These are phyloP conservation scores for Alternaria triticina DNA, from an alignment of 2,329 filamentous ascomycete genomes.

Conservation along the genomic window DNA sequence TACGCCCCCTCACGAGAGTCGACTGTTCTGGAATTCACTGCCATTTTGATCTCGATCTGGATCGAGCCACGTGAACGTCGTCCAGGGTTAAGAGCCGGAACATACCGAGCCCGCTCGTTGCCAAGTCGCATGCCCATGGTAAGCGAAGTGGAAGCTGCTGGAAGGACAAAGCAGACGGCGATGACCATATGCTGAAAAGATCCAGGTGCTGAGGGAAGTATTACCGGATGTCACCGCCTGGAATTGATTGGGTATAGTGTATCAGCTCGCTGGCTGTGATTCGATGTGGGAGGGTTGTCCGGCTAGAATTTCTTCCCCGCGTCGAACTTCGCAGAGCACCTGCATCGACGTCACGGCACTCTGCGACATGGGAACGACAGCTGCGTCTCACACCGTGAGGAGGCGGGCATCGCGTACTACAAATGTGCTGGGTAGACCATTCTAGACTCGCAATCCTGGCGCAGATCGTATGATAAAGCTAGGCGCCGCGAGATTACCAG, in stretches of 20 bases:
- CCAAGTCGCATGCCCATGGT: not conserved
- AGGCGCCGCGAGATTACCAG: not conserved
- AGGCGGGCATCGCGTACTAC: not conserved
- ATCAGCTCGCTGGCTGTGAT: not conserved
- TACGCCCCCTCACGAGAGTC: not conserved
- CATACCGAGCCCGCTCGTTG: not conserved
- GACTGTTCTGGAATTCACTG: not conserved
- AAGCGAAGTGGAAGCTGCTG: not conserved
- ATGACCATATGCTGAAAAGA: not conserved
- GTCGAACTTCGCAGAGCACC: not conserved
- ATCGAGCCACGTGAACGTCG: not conserved
- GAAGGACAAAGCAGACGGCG: not conserved
- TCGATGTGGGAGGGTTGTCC: not conserved
- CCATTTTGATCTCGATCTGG: not conserved
- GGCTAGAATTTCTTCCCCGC: not conserved
- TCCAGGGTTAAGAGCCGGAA: not conserved
- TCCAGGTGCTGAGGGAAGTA: not conserved
- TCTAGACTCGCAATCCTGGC: not conserved
- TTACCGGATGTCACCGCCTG: not conserved
- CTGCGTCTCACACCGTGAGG: conserved; percentile 1
- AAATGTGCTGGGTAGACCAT: not conserved
- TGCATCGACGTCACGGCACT: conserved; percentile 1
- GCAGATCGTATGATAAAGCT: not conserved
- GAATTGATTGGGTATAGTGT: not conserved
- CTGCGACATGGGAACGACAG: conserved; percentile 1